Evolutionary conservation across 2,329 filamentous ascomycete species (phyloP).

Genomic region (Stenocarpella maydis): DNA sequence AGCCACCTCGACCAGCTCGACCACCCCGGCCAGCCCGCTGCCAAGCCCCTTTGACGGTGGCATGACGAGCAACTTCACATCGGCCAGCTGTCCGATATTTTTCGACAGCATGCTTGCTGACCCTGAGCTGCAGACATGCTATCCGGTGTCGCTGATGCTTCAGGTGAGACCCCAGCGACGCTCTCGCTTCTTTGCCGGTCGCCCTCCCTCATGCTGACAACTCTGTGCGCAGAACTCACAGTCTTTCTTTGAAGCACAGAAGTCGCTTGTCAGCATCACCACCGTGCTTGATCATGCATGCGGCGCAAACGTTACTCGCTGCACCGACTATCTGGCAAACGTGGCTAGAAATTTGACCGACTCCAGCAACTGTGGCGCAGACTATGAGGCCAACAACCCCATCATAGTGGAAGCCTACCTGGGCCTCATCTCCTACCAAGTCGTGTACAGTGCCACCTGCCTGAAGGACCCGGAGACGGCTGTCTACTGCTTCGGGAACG

Average conservation of each 20-base stretch:
- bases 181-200: neutral
- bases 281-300: conserved; percentile 83
- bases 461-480: conserved; percentile 71
- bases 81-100: conserved; percentile 68
- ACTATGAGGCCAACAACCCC: conserved; percentile 73
- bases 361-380: conserved; percentile 72
- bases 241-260: conserved; percentile 82
- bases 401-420: conserved; percentile 77
- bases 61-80: conserved; percentile 68
- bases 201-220: conserved; percentile 37
- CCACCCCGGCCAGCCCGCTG: conserved; percentile 50
- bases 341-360: conserved; percentile 72
- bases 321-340: conserved; percentile 68
- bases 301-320: conserved; percentile 69
- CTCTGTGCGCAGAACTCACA: conserved; percentile 70
- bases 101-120: conserved; percentile 73
- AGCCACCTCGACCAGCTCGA: conserved; percentile 38
- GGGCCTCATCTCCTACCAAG: conserved; percentile 79
- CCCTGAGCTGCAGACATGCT: conserved; percentile 74
- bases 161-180: conserved; percentile 61
- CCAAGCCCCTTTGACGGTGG: conserved; percentile 74
- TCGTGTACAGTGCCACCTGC: conserved; percentile 83
- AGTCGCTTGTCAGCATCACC: conserved; percentile 75
- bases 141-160: conserved; percentile 85
- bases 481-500: conserved; percentile 84